Evolutionary conservation across 805 yeast genomes (phyloP).

Genomic region (Saccharomyces paradoxus): DNA sequence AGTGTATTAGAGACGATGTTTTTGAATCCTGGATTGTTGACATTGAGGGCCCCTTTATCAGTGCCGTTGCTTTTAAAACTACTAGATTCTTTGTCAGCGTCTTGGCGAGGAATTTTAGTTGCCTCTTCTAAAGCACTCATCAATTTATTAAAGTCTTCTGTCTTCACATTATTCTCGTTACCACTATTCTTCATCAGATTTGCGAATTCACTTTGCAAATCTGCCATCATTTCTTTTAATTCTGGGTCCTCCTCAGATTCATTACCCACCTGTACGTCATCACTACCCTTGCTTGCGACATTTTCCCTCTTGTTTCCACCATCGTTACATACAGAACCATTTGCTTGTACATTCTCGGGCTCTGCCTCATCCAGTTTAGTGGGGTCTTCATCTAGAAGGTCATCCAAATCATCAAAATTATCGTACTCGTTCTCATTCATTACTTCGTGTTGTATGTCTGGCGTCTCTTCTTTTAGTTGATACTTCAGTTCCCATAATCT

Average conservation of each 20-base stretch:
- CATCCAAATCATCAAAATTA: slow-evolving; percentile 76
- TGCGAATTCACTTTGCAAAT: slow-evolving; percentile 21
- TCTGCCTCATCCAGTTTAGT: slow-evolving; percentile 29
- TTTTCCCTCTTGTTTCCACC: slow-evolving; percentile 12
- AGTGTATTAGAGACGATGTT: slow-evolving; percentile 73
- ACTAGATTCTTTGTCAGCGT: slow-evolving; percentile 7
- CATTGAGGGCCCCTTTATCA: slow-evolving; percentile 30
- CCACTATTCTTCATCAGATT: slow-evolving; percentile 19
- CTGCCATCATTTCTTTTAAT: slow-evolving; percentile 26
- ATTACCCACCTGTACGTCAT: neutral
- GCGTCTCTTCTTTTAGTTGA: neutral
- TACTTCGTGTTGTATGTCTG: slow-evolving; percentile 1
- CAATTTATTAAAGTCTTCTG: slow-evolving; percentile 32
- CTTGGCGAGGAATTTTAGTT: slow-evolving; percentile 10
- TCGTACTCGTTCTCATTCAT: slow-evolving; percentile 44
- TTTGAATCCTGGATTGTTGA: slow-evolving; percentile 43
- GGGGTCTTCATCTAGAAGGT: slow-evolving; percentile 24
- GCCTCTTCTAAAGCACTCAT: slow-evolving; percentile 23
- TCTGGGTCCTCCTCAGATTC: slow-evolving; percentile 22
- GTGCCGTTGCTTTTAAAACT: slow-evolving; percentile 46
- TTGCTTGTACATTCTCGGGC: slow-evolving; percentile 40
- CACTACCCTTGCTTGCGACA: slow-evolving; percentile 10
- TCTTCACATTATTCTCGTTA: slow-evolving; percentile 12
- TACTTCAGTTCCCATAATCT: neutral
- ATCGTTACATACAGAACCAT: slow-evolving; percentile 41